phyloP scores from a whole-genome alignment of 805 yeast genomes.

The Spathaspora girioi region DNA sequence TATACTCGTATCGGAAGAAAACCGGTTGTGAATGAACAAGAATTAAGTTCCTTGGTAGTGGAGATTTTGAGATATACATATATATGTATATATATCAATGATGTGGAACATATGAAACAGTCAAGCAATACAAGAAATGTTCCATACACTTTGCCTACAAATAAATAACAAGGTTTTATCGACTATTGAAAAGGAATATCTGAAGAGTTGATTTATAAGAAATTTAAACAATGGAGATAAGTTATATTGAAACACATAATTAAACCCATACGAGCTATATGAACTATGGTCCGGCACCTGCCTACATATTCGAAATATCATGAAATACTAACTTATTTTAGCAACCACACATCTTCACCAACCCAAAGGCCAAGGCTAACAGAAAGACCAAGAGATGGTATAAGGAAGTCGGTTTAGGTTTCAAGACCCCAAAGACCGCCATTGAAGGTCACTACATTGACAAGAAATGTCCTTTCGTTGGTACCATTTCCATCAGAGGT shows the following conservation, averaged over 20 bases:
- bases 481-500: conserved; percentile 98
- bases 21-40: no score
- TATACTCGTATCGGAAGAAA: background rate
- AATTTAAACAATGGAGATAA: no score
- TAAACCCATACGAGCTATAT: background rate
- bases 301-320: background rate
- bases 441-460: conserved; percentile 98
- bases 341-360: conserved; percentile 99
- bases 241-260: background rate
- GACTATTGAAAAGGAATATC: no score
- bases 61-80: no score
- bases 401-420: conserved; percentile 99
- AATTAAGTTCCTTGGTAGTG: no score
- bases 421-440: conserved; percentile 99
- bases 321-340: conserved; percentile 29
- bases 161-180: no score
- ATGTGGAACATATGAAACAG: background rate
- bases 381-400: conserved; percentile 99
- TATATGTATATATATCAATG: background rate
- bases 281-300: background rate
- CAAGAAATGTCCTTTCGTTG: conserved; percentile 99
- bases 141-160: no score
- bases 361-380: conserved; percentile 99
- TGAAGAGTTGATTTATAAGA: no score
- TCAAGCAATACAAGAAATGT: no score